phyloP scores from a whole-genome alignment of 2,329 filamentous ascomycete genomes.

The Aspergillus persii region DNA sequence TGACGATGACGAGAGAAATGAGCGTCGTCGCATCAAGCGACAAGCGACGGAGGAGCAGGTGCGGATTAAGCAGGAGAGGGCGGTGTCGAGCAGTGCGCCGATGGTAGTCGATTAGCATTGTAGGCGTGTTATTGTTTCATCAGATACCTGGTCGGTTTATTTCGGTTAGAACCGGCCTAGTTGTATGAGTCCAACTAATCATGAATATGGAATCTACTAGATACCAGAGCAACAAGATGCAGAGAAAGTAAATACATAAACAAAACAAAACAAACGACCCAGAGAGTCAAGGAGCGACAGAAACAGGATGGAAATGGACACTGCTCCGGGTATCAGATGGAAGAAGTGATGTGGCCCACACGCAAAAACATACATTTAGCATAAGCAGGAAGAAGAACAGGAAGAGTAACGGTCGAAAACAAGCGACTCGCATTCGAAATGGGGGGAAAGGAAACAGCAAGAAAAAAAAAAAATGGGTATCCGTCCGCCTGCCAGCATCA shows the following conservation, averaged over 20 bases:
- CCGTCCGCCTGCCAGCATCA: constrained; percentile 1
- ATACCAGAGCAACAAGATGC: too few relatives aligned
- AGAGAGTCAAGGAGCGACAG: background rate
- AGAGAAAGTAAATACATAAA: background rate
- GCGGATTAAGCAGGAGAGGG: constrained; percentile 19
- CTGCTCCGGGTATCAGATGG: background rate
- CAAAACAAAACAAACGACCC: background rate
- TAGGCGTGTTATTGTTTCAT: too few relatives aligned
- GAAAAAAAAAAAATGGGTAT: constrained; percentile 11
- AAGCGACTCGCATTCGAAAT: constrained; percentile 1
- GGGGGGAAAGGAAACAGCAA: background rate
- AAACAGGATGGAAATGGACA: background rate
- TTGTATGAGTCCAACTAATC: too few relatives aligned
- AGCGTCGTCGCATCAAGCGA: background rate
- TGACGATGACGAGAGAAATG: background rate
- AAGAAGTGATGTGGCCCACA: background rate
- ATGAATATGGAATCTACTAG: too few relatives aligned
- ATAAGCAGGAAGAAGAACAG: background rate
- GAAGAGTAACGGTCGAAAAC: background rate
- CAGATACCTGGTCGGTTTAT: too few relatives aligned
- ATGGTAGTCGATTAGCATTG: too few relatives aligned
- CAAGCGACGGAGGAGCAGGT: constrained; percentile 4
- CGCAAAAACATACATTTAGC: background rate
- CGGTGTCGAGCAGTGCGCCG: constrained; percentile 4
- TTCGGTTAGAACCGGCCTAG: too few relatives aligned